Base-by-base conservation (phyloP, 306 rosid species). In the Dryas octopetala region DNA sequence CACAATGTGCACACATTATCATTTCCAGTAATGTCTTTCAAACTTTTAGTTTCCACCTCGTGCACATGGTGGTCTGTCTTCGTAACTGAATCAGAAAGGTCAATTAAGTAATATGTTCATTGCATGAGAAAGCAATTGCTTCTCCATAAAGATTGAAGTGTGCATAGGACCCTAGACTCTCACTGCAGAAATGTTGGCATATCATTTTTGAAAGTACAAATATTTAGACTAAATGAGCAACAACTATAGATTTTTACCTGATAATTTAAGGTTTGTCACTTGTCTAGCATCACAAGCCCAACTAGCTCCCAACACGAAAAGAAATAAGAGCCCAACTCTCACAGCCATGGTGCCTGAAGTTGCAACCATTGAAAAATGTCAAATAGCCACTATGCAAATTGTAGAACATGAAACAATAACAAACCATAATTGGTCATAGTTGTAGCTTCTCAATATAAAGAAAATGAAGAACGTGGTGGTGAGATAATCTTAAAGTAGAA, bases 1-100 rank as follows among this genome's bases (percentile, higher is more conserved):
- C 98, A 94, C 83, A 91, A 89, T 77, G 82, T 74, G 80, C 98
- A 94, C 58, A 88, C 73, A 5, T 86, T 76, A 1, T 81, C 67
- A 54, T 84, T 74, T 76, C 67, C 57, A 5, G 74, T 23, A 77
- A 81, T 76, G 32, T 61, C 76, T 62, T 74, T 50, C 16, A 57
- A 62, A 45, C 60, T 71, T 65, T 68, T 79, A 74, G 43, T 61
- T 75, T 79, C 65, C 11, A 15, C 43, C 76, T 70, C 91, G 65
- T 73, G 88, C 60, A 48, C 76, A 13, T 32, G 38, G 38, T 32
- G 38, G 2, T 59, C 79, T 53, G 63, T 80, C 89, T 82, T 81
- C 66, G 71, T 53, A 84, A 74, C 80, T 76, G 83, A 81, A 79
- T 10, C 57, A 44, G 54, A 82, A 62, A 76, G 41, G 62, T 38